Base-by-base conservation (phyloP, 1,284 basidiomycete species). In the Moniliophthora roreri region DNA sequence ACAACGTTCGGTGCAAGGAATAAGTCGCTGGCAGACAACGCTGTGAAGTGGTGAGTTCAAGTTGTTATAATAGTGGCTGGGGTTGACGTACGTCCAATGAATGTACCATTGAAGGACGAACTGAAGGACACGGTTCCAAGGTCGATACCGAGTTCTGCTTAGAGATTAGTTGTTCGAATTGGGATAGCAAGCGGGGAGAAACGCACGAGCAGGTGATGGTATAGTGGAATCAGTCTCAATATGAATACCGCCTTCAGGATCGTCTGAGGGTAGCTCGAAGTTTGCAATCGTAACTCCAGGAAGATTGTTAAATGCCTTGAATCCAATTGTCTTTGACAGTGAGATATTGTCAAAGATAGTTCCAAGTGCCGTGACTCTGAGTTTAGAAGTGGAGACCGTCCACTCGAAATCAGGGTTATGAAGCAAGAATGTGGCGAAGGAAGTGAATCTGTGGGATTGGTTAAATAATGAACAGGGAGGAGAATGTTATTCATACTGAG, bases 71-170 rank as follows among this genome's bases (percentile, higher is more conserved):
- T 21, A 35, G 48, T 26, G 21, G 54, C 18, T 16, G 18, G 10
- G 16, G 13, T 36, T 39, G 10, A 66, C 84, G 73, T 63, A 85
- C 81, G 82, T 50, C 85, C 81, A 55, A 85, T 68, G 23, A 74
- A 61, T 11, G 69, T 74, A 46, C 74, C 73, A 49, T 81, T 68
- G 64, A 84, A 90, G 69, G 78, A 82, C 8, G 80, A 73, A 53
- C 81, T 73, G 73, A 91, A 91, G 15, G 75, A 78, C 41, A 86
- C 84, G 3, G 79, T 82, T 35, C 88, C 89, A 36, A 91, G 73
- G 60, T 88, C 78, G 57, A 91, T 88, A 34, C 89, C 87, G 36
- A 91, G 69, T 60, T 90, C 83, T 79, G 70, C n/a, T n/a, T n/a
- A n/a, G n/a, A n/a, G n/a, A n/a, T n/a, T n/a, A n/a, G n/a, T n/a